phyloP scores from a whole-genome alignment of 305 asterid species.

The Fraxinus baroniana region DNA sequence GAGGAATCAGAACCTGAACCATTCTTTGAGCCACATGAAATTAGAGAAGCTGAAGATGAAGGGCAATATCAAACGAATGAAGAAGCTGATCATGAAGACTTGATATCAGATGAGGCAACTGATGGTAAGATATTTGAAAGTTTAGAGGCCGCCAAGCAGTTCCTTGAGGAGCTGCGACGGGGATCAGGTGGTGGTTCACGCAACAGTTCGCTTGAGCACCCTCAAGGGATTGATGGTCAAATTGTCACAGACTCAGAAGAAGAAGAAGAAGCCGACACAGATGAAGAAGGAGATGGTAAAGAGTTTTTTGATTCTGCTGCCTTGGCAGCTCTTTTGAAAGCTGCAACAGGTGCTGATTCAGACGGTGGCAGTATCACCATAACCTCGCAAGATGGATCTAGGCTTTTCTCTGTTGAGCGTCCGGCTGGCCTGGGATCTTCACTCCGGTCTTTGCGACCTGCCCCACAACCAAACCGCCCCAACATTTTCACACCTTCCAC shows the following conservation, averaged over 20 bases:
- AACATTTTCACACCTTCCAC: constrained; percentile 43
- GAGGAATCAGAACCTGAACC: constrained; percentile 21
- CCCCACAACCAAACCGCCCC: constrained; percentile 52
- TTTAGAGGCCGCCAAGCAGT: constrained; percentile 81
- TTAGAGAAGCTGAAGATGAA: constrained; percentile 37
- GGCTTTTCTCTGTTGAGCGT: constrained; percentile 88
- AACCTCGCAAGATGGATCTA: constrained; percentile 79
- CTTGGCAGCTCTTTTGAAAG: constrained; percentile 86
- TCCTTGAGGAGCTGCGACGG: constrained; percentile 78
- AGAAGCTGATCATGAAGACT: constrained; percentile 47
- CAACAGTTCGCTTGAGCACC: constrained; percentile 41
- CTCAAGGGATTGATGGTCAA: constrained; percentile 73
- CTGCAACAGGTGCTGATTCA: constrained; percentile 81
- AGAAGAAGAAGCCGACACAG: constrained; percentile 81
- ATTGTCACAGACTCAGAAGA: constrained; percentile 86
- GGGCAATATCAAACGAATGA: constrained; percentile 31
- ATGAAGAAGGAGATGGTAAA: constrained; percentile 83
- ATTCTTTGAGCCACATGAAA: constrained; percentile 27
- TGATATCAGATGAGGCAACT: constrained; percentile 55
- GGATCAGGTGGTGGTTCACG: constrained; percentile 42
- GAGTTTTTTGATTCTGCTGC: constrained; percentile 85
- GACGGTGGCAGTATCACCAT: constrained; percentile 69
- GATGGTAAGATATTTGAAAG: constrained; percentile 77
- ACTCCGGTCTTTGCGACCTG: constrained; percentile 71
- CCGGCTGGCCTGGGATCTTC: constrained; percentile 98